Base-by-base conservation (phyloP, 176 grass and related monocot species). In the Lolium rigidum region DNA sequence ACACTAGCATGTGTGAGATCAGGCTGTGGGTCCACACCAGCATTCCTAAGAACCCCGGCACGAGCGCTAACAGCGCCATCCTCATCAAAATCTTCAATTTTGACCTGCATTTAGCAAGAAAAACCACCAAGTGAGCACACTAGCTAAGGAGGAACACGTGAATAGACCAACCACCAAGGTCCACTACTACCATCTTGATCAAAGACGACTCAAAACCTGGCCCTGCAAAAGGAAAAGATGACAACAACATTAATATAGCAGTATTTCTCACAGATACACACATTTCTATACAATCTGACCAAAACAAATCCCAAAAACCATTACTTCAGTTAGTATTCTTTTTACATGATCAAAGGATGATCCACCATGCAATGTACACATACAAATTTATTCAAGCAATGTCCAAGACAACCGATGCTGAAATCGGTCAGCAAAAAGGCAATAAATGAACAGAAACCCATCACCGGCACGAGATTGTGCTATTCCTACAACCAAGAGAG, bases 61-160 rank as follows among this genome's bases (percentile, higher is more conserved):
- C 37, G 54, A 22, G 57, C 49, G 10, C 78, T 26, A 12, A 61
- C n/a, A 5, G 21, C 54, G 11, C 72, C 72, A 46, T 67, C 59
- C 68, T 93, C 93, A 0, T 16, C 54, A 7, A 41, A 58, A 59
- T 93, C 87, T 95, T 98, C 93, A 51, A 87, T 12, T 79, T 98
- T 95, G 57, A 98, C 95, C 95, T 98, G 61, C 38, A 66, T 82
- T 61, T 60, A 43, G 12, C 73, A 66, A 65, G 2, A 62, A 65
- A 74, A 46, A 13, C 0, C 69, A 43, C n/a, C n/a, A 1, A 57
- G 13, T 82, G 65, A 71, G 50, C 7, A 9, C 20, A 9, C 1
- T 0, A 12, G 24, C 1, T 10, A 47, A 84, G 39, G 66, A 69
- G 35, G 16, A 18, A 68, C 66, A 69, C 9, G 2, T 69, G 66